A percentile compares a stretch with the other conserved stretches of the same genome.
phyloP scores from a whole-genome alignment of 1,139 yeast genomes.

The Candida pseudoviswanathii region DNA sequence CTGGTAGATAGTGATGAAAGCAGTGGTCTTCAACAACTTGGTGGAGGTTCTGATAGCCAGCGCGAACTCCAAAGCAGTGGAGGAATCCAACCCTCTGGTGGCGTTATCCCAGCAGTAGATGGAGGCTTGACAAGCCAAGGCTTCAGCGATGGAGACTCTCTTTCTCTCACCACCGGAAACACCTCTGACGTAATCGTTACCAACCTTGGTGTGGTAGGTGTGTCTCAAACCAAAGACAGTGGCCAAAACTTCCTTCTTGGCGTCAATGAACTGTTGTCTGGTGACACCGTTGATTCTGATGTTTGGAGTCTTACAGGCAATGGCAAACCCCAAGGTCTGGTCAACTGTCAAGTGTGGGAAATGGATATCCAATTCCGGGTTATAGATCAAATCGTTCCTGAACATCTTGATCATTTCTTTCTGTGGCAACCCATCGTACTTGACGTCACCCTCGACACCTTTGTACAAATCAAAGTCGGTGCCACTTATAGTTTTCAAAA shows the following conservation, averaged over 20 bases:
- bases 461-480: constrained; percentile 27
- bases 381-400: constrained; percentile 57
- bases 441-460: constrained; percentile 36
- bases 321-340: constrained; percentile 62
- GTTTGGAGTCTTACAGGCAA: constrained; percentile 60
- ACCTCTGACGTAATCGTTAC: constrained; percentile 62
- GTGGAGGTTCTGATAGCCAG: constrained; percentile 65
- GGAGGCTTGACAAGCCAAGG: constrained; percentile 57
- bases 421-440: constrained; percentile 56
- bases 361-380: constrained; percentile 64
- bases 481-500: constrained; percentile 57
- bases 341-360: constrained; percentile 67
- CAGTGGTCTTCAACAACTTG: constrained; percentile 54
- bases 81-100: constrained; percentile 78
- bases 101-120: constrained; percentile 75
- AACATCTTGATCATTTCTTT: constrained; percentile 49
- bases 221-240: constrained; percentile 57
- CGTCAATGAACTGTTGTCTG: constrained; percentile 49
- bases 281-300: constrained; percentile 51
- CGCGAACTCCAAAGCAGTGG: constrained; percentile 69
- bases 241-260: constrained; percentile 51
- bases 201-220: constrained; percentile 27
- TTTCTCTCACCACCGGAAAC: constrained; percentile 87
- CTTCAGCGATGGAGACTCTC: constrained; percentile 77
- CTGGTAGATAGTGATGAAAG: constrained; percentile 64